Conservation (phyloP, 805 yeast genomes). For the Pichia eremophila region DNA sequence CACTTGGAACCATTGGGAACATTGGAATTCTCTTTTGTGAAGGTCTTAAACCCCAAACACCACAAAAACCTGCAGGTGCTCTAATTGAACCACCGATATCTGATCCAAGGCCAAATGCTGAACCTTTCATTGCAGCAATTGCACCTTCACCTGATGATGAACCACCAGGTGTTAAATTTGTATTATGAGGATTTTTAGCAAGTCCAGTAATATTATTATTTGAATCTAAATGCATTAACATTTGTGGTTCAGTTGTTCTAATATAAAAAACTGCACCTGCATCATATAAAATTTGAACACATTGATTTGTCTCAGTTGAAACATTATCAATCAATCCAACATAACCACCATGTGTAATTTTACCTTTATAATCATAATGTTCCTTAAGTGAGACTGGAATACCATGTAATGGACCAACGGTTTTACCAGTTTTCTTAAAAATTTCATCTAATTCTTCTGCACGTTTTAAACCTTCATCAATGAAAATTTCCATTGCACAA, state of each 20-base stretch:
- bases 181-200: slow-evolving; percentile 40
- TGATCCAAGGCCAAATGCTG: slow-evolving; percentile 32
- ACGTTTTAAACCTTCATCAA: slow-evolving; percentile 38
- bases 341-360: slow-evolving; percentile 43
- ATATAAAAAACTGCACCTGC: slow-evolving; percentile 49
- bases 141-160: slow-evolving; percentile 51
- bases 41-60: slow-evolving; percentile 40
- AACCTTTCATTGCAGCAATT: slow-evolving; percentile 35
- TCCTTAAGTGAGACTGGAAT: slow-evolving; percentile 57
- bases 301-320: slow-evolving; percentile 29
- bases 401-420: slow-evolving; percentile 54
- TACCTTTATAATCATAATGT: slow-evolving; percentile 40
- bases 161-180: slow-evolving; percentile 41
- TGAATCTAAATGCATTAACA: slow-evolving; percentile 47
- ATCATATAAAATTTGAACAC: slow-evolving; percentile 34
- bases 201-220: slow-evolving; percentile 46
- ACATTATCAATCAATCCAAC: slow-evolving; percentile 34
- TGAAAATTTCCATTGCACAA: slow-evolving; percentile 38
- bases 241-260: slow-evolving; percentile 48
- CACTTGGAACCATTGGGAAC: slow-evolving; percentile 27
- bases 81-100: slow-evolving; percentile 44
- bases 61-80: slow-evolving; percentile 44
- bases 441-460: slow-evolving; percentile 46
- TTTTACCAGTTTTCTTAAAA: slow-evolving; percentile 33
- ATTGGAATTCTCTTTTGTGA: slow-evolving; percentile 41